phyloP scores from a whole-genome alignment of 352 stramenopile species.

The Globisporangium spinosum region DNA sequence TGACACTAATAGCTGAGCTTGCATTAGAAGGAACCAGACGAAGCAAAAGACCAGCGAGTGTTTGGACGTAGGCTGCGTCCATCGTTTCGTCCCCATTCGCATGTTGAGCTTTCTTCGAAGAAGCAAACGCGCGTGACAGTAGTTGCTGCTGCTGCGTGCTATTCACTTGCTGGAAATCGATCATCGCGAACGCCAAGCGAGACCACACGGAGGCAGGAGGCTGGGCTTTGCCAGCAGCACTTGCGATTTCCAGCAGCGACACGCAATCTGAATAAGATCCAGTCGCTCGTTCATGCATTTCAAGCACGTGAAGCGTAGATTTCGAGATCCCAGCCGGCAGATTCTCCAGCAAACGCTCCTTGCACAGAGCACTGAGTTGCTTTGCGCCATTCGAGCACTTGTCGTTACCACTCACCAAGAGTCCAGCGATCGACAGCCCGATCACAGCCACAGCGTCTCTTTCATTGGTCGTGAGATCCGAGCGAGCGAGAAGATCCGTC shows the following conservation, averaged over 20 bases:
- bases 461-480: conserved; percentile 7
- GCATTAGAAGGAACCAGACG: conserved; percentile 19
- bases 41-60: conserved; percentile 28
- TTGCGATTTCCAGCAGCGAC: conserved; percentile 25
- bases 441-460: conserved; percentile 27
- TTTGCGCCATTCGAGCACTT: conserved; percentile 14
- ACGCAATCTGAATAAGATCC: conserved; percentile 23
- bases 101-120: not conserved
- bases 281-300: conserved; percentile 35
- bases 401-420: conserved; percentile 17
- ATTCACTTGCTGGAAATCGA: conserved; percentile 31
- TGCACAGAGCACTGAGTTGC: conserved; percentile 23
- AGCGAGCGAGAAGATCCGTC: conserved; percentile 5
- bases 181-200: conserved; percentile 31
- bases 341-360: conserved; percentile 25
- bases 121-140: not conserved
- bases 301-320: conserved; percentile 29
- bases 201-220: conserved; percentile 21
- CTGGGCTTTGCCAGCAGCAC: conserved; percentile 16
- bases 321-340: not conserved
- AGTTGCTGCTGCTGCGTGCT: not conserved
- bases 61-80: conserved; percentile 31
- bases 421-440: conserved; percentile 35
- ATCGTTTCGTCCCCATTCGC: conserved; percentile 18
- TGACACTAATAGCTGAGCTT: conserved; percentile 9